These are phyloP conservation scores for Venturia nashicola DNA, from an alignment of 2,329 filamentous ascomycete species.

Conservation along the genomic window DNA sequence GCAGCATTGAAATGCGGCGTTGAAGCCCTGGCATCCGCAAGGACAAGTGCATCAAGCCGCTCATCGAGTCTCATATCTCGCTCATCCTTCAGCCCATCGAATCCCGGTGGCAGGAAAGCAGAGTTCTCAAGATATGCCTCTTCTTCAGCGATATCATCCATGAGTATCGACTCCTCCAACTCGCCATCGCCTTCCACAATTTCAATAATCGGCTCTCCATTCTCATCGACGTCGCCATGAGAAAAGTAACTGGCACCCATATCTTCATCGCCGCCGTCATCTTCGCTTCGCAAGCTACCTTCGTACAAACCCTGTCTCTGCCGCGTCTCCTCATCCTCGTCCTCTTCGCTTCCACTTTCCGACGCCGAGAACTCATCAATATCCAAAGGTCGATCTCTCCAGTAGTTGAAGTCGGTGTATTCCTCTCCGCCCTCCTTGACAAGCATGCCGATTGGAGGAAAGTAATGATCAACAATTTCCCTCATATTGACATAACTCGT, in stretches of 20 bases:
- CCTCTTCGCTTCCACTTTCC: constrained; percentile 34
- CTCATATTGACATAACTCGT: constrained; percentile 96
- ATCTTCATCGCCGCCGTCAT: constrained; percentile 6
- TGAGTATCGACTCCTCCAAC: background rate
- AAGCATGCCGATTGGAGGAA: constrained; percentile 78
- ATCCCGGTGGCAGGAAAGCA: background rate
- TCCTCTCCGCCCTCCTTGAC: constrained; percentile 85
- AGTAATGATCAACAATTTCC: constrained; percentile 96
- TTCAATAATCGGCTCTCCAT: background rate
- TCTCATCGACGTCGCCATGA: constrained; percentile 2
- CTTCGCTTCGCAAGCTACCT: background rate
- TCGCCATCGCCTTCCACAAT: constrained; percentile 1
- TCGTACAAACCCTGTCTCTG: background rate
- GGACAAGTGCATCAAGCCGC: constrained; percentile 6
- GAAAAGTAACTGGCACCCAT: constrained; percentile 11
- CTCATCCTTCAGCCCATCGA: constrained; percentile 9
- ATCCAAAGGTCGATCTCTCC: constrained; percentile 75
- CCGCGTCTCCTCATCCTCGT: constrained; percentile 9
- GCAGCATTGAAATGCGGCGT: constrained; percentile 1
- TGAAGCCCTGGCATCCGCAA: background rate
- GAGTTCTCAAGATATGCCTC: constrained; percentile 10
- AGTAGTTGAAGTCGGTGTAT: constrained; percentile 95
- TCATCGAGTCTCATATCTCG: background rate
- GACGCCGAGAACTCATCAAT: constrained; percentile 82
- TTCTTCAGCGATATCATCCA: constrained; percentile 7